These are phyloP conservation scores for Arabidopsis arenosa DNA, from an alignment of 345 rosid species.

Conservation along the genomic window DNA sequence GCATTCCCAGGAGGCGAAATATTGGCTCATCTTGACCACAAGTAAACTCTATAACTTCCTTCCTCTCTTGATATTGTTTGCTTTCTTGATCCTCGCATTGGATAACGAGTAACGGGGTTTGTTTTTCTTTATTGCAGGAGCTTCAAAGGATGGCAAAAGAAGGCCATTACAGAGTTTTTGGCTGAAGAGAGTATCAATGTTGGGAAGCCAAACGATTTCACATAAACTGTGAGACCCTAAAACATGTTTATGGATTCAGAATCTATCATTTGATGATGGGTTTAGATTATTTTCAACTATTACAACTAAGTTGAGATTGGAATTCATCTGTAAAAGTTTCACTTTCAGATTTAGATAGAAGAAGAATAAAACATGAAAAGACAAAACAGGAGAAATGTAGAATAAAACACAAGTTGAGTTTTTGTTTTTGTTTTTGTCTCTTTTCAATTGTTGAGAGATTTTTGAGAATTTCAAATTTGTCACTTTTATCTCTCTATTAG, in stretches of 20 bases:
- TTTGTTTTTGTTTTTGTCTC: slow-evolving; percentile 33
- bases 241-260: slow-evolving; percentile 9
- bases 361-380: slow-evolving; percentile 2
- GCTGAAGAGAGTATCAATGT: slow-evolving; percentile 64
- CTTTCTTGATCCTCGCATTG: neutral
- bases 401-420: slow-evolving; percentile 18
- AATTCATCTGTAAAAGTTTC: neutral
- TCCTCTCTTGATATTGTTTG: neutral
- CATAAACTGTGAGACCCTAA: slow-evolving; percentile 25
- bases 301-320: slow-evolving; percentile 7
- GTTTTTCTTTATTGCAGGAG: slow-evolving; percentile 58
- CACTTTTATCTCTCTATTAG: slow-evolving; percentile 11
- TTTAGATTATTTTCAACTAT: slow-evolving; percentile 8
- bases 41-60: slow-evolving; percentile 53
- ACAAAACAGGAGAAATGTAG: slow-evolving; percentile 15
- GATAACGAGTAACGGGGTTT: neutral
- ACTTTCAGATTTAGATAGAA: neutral
- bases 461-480: neutral
- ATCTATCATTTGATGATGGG: slow-evolving; percentile 2
- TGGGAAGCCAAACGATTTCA: slow-evolving; percentile 70
- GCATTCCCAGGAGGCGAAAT: slow-evolving; percentile 88
- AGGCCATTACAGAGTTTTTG: slow-evolving; percentile 67
- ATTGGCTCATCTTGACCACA: slow-evolving; percentile 92
- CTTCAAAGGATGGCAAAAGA: slow-evolving; percentile 92
- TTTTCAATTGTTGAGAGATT: slow-evolving; percentile 1